A percentile compares a stretch with the other conserved stretches of the same genome.
Conservation (phyloP, 495 filamentous ascomycete species). For the Aspergillus bertholletiae region DNA sequence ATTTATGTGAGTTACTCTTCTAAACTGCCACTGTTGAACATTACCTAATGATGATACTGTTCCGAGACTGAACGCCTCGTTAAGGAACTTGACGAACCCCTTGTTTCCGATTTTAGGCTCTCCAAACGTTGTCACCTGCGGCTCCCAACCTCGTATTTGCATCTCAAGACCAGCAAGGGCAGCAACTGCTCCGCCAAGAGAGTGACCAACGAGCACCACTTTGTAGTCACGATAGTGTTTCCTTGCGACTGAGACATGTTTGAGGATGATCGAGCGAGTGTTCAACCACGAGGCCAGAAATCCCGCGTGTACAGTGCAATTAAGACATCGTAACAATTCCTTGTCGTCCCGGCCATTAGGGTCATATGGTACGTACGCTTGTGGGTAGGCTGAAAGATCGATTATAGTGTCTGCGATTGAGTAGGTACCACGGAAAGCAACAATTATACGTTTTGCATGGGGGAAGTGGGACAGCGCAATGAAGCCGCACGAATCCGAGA, state of each 20-base stretch:
- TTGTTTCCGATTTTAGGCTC: constrained; percentile 83
- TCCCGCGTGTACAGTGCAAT: constrained; percentile 90
- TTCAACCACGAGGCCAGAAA: constrained; percentile 81
- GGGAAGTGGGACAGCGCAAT: constrained; percentile 76
- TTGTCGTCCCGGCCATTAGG: constrained; percentile 38
- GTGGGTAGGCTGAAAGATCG: constrained; percentile 82
- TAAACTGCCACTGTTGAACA: constrained; percentile 47
- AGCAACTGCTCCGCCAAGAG: constrained; percentile 88
- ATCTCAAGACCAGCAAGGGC: constrained; percentile 81
- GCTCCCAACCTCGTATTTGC: constrained; percentile 61
- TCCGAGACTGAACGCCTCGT: constrained; percentile 57
- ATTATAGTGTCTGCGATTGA: constrained; percentile 85
- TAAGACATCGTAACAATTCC: constrained; percentile 49
- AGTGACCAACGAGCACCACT: constrained; percentile 82
- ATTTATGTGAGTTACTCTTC: constrained; percentile 77
- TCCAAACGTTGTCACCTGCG: constrained; percentile 85
- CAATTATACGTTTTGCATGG: constrained; percentile 60
- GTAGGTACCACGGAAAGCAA: constrained; percentile 96
- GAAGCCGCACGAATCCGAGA: constrained; percentile 93
- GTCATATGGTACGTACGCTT: constrained; percentile 86
- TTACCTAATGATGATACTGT: constrained; percentile 13
- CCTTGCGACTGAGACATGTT: constrained; percentile 51
- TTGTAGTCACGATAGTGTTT: constrained; percentile 64
- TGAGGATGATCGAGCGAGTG: constrained; percentile 61
- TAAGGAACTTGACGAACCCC: constrained; percentile 63